Evolutionary conservation across 2,329 filamentous ascomycete genomes (phyloP).

Genomic region (Arachnomyces sp.): DNA sequence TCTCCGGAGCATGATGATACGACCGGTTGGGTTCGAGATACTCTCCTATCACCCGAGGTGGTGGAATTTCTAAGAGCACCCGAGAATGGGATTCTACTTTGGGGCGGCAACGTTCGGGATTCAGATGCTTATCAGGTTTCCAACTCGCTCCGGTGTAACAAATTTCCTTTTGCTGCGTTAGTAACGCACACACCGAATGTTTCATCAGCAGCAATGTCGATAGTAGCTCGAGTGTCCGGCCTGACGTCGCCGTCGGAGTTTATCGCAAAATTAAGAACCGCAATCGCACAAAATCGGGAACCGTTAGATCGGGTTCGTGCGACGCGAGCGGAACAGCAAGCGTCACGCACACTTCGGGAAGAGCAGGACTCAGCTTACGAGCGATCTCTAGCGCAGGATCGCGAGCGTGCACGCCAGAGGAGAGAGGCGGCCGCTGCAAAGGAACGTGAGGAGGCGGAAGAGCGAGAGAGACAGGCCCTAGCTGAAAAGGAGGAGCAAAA

Average conservation of each 20-base stretch:
- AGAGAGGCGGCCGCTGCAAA: constrained; percentile 64
- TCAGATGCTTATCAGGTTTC: constrained; percentile 91
- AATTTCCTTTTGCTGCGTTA: constrained; percentile 82
- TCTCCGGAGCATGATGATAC: constrained; percentile 96
- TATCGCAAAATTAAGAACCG: constrained; percentile 63
- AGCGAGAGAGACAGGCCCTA: constrained; percentile 55
- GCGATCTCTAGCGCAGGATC: constrained; percentile 76
- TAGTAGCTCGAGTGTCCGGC: constrained; percentile 71
- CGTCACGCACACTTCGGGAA: constrained; percentile 70
- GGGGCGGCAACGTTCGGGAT: constrained; percentile 89
- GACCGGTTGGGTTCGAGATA: constrained; percentile 69
- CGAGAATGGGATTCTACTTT: constrained; percentile 72
- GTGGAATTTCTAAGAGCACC: constrained; percentile 66
- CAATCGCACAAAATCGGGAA: constrained; percentile 67
- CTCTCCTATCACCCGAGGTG: constrained; percentile 68
- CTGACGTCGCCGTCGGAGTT: constrained; percentile 64
- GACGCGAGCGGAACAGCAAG: constrained; percentile 70
- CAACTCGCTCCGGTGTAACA: constrained; percentile 78
- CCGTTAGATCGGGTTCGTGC: constrained; percentile 68
- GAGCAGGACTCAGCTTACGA: constrained; percentile 94
- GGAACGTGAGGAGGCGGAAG: constrained; percentile 58
- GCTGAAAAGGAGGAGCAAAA: constrained; percentile 51
- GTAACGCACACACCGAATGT: constrained; percentile 82
- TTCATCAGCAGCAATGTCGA: constrained; percentile 80
- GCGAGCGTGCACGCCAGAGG: constrained; percentile 70